These are phyloP conservation scores for Omphalotus olearius DNA, from an alignment of 1,284 basidiomycete species.

Conservation along the genomic window DNA sequence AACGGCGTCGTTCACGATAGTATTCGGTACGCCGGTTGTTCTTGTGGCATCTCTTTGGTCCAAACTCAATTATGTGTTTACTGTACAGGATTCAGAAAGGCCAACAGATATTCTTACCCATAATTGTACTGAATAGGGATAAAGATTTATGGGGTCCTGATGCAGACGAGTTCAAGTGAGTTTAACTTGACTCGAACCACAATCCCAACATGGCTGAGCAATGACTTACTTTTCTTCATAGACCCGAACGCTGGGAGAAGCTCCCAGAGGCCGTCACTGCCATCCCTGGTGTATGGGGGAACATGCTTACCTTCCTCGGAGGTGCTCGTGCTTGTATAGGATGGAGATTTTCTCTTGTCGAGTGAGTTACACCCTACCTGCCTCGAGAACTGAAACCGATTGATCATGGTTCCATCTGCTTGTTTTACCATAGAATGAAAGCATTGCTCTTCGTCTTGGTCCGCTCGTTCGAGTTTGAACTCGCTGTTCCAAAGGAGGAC, in stretches of 20 bases:
- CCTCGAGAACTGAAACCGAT: background rate
- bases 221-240: constrained; percentile 25
- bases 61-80: background rate
- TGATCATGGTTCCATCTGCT: background rate
- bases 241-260: constrained; percentile 28
- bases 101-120: constrained; percentile 42
- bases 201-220: constrained; percentile 22
- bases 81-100: constrained; percentile 33
- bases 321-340: constrained; percentile 30
- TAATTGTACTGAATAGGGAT: constrained; percentile 40
- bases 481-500: constrained; percentile 37
- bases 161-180: constrained; percentile 46
- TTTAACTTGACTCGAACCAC: background rate
- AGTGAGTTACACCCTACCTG: constrained; percentile 20
- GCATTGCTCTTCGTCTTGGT: constrained; percentile 55
- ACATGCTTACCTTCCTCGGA: constrained; percentile 28
- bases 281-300: constrained; percentile 26
- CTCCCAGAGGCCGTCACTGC: constrained; percentile 17
- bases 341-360: constrained; percentile 40
- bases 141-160: constrained; percentile 54
- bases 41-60: background rate
- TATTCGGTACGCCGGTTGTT: constrained; percentile 21
- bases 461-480: constrained; percentile 52
- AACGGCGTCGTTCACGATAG: constrained; percentile 28
- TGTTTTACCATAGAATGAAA: constrained; percentile 35